A percentile compares a stretch with the other conserved stretches of the same genome.
phyloP scores from a whole-genome alignment of 495 filamentous ascomycete species.

The Daldinia concentrica region DNA sequence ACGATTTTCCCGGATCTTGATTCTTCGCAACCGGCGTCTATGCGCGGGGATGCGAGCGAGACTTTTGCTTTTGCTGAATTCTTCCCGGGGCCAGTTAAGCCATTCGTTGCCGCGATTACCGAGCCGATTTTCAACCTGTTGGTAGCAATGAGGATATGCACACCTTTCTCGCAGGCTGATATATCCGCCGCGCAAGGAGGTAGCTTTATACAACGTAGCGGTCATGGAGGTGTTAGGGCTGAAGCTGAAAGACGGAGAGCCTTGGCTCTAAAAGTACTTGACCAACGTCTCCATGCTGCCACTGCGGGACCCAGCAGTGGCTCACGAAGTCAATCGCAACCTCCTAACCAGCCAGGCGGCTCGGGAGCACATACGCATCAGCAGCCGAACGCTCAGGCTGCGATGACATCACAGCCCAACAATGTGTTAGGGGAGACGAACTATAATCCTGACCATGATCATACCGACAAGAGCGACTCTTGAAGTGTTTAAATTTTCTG shows the following conservation, averaged over 20 bases:
- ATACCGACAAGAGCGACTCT: conserved; percentile 50
- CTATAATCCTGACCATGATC: conserved; percentile 71
- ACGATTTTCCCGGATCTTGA: conserved; percentile 69
- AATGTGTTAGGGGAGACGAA: conserved; percentile 72
- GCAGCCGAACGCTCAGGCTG: conserved; percentile 57
- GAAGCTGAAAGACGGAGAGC: conserved; percentile 92
- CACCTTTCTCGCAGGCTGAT: conserved; percentile 86
- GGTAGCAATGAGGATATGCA: conserved; percentile 77
- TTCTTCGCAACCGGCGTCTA: conserved; percentile 67
- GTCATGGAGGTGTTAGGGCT: conserved; percentile 78
- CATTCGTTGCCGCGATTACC: conserved; percentile 75
- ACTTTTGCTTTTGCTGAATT: conserved; percentile 95
- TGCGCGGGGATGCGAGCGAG: conserved; percentile 90
- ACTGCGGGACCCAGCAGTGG: conserved; percentile 58
- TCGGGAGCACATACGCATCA: conserved; percentile 61
- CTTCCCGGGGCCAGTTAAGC: conserved; percentile 88
- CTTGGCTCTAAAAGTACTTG: conserved; percentile 87
- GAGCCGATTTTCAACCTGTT: conserved; percentile 78
- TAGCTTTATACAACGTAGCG: conserved; percentile 63
- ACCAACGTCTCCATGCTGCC: conserved; percentile 88
- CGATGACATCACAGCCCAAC: conserved; percentile 55
- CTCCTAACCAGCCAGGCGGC: conserved; percentile 52
- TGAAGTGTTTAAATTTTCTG: conserved; percentile 18
- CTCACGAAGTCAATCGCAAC: conserved; percentile 52
- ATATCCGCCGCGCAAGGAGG: conserved; percentile 73